phyloP scores from a whole-genome alignment of 1,139 yeast species.

The Yamadazyma triangularis region DNA sequence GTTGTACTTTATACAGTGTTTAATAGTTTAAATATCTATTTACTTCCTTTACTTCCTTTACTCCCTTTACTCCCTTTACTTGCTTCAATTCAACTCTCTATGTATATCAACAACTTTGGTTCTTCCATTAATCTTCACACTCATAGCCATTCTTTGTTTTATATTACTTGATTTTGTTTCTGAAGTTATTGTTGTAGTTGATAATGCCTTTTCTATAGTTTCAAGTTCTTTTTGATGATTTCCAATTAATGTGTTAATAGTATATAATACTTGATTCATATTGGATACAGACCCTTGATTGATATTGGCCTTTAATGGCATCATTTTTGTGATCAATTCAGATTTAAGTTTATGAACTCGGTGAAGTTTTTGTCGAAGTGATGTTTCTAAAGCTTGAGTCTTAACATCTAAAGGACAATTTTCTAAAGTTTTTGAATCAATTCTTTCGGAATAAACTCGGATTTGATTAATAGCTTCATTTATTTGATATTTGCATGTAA shows the following conservation, averaged over 20 bases:
- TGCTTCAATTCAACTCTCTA: too few relatives aligned
- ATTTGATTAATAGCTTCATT: slow-evolving; percentile 8
- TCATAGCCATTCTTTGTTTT: too few relatives aligned
- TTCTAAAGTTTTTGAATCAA: slow-evolving; percentile 1
- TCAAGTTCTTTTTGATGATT: slow-evolving; percentile 13
- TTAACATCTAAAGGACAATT: slow-evolving; percentile 21
- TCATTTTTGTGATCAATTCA: slow-evolving; percentile 15
- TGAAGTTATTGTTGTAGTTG: too few relatives aligned
- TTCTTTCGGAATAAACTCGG: slow-evolving; percentile 2
- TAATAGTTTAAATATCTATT: too few relatives aligned
- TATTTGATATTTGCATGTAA: slow-evolving; percentile 6
- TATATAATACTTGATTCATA: slow-evolving; percentile 18
- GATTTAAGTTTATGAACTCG: slow-evolving; percentile 15
- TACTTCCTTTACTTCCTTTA: too few relatives aligned
- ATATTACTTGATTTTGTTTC: too few relatives aligned
- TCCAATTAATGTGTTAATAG: slow-evolving; percentile 16
- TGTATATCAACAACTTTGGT: too few relatives aligned
- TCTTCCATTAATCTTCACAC: too few relatives aligned
- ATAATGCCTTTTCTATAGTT: slow-evolving; percentile 5
- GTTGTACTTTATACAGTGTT: too few relatives aligned
- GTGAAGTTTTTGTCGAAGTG: slow-evolving; percentile 16
- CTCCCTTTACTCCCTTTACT: too few relatives aligned
- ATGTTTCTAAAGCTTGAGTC: slow-evolving; percentile 15
- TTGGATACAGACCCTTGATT: slow-evolving; percentile 14
- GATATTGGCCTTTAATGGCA: slow-evolving; percentile 23